phyloP scores from a whole-genome alignment of 208 protist species.

The Herpetomonas muscarum region DNA sequence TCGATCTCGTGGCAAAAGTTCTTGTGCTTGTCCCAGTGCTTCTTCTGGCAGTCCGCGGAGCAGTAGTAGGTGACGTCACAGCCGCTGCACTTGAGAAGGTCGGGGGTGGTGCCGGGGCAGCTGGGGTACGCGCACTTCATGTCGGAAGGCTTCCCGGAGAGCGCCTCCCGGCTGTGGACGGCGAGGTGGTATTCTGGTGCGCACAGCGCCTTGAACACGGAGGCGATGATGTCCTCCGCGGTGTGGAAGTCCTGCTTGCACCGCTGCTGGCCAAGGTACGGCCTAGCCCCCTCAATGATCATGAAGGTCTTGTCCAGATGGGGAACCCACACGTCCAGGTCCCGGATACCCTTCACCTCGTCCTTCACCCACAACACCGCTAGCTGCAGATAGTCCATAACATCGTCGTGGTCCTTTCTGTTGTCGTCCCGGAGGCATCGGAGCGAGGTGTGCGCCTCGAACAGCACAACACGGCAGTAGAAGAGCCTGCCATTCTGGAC shows the following conservation, averaged over 20 bases:
- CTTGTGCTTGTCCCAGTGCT: slow-evolving; percentile 76
- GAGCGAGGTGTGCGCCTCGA: slow-evolving; percentile 43
- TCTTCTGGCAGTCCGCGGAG: slow-evolving; percentile 62
- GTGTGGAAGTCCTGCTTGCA: slow-evolving; percentile 45
- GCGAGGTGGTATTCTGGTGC: slow-evolving; percentile 63
- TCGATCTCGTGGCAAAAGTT: slow-evolving; percentile 71
- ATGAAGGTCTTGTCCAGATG: slow-evolving; percentile 39
- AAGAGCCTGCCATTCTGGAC: slow-evolving; percentile 75
- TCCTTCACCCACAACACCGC: slow-evolving; percentile 53
- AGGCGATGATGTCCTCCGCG: slow-evolving; percentile 35
- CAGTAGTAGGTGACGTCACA: slow-evolving; percentile 82
- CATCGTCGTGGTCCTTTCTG: slow-evolving; percentile 19
- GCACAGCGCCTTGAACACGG: slow-evolving; percentile 43
- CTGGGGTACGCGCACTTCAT: slow-evolving; percentile 58
- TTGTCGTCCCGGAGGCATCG: slow-evolving; percentile 24
- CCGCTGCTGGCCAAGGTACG: slow-evolving; percentile 25
- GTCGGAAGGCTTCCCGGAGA: slow-evolving; percentile 52
- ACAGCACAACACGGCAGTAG: slow-evolving; percentile 53
- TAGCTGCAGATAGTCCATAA: slow-evolving; percentile 41
- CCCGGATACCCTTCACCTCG: slow-evolving; percentile 42
- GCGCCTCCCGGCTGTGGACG: slow-evolving; percentile 58
- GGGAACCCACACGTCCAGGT: slow-evolving; percentile 36
- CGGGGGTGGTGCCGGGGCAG: slow-evolving; percentile 49
- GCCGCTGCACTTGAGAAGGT: slow-evolving; percentile 77
- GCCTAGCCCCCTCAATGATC: slow-evolving; percentile 38